These are phyloP conservation scores for Magnusiomyces magnusii DNA, from an alignment of 1,139 yeast species.

Conservation along the genomic window DNA sequence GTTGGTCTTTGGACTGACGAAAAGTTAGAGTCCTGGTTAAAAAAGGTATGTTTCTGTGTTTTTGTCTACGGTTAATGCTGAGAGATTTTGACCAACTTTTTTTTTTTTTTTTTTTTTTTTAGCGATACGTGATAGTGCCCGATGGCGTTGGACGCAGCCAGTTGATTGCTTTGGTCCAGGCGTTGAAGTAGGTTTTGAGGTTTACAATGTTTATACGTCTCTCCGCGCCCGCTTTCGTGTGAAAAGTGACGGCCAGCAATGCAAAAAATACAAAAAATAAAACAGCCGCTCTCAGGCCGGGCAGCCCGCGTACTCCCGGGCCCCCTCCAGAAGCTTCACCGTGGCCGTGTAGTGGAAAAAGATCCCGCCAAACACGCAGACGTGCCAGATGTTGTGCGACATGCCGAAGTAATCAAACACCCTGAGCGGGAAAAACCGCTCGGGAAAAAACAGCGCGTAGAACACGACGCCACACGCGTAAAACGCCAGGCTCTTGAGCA, in stretches of 20 bases:
- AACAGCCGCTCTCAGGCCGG: background rate
- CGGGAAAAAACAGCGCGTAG: conserved; percentile 86
- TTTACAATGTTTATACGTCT: too few species aligned
- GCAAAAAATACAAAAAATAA: too few species aligned
- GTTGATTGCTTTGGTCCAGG: conserved; percentile 21
- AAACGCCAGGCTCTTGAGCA: conserved; percentile 59
- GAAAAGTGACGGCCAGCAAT: too few species aligned
- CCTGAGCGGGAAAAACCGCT: conserved; percentile 54
- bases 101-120: too few species aligned
- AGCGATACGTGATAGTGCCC: conserved; percentile 25
- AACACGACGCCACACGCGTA: conserved; percentile 78
- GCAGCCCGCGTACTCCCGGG: conserved; percentile 28
- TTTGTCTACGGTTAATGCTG: too few species aligned
- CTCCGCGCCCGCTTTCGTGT: too few species aligned
- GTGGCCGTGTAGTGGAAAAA: conserved; percentile 78
- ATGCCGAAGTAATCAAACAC: conserved; percentile 64
- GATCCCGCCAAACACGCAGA: conserved; percentile 81
- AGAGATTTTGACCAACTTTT: too few species aligned
- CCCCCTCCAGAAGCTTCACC: conserved; percentile 53
- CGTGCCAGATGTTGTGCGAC: conserved; percentile 96
- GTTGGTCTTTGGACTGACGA: conserved; percentile 22
- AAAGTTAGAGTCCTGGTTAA: conserved; percentile 21
- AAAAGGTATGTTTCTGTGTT: conserved; percentile 20
- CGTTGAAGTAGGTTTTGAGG: too few species aligned
- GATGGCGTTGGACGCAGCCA: conserved; percentile 21